Percentiles rank a stretch among this genome's conserved stretches.
Conservation (phyloP, 2,329 filamentous ascomycete species). For the Phialocephala subalpina region DNA sequence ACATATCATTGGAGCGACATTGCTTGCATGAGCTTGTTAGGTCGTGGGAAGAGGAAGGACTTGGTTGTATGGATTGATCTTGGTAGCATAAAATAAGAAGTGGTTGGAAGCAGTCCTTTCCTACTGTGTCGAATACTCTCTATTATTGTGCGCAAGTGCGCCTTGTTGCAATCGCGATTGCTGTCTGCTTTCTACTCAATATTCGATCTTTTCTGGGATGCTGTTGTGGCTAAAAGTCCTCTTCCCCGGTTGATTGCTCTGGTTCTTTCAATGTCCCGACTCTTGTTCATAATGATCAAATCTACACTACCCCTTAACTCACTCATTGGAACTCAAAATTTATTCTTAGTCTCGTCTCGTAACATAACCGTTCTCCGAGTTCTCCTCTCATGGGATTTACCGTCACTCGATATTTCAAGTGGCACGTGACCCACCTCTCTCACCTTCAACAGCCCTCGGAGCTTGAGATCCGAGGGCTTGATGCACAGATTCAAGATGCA, state of each 20-base stretch:
- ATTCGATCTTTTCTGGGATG: neutral
- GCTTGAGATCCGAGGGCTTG: neutral
- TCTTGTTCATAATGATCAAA: no score
- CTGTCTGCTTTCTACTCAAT: no score
- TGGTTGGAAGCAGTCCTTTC: neutral
- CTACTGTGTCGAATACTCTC: neutral
- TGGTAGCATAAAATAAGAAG: neutral
- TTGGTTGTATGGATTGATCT: neutral
- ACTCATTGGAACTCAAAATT: no score
- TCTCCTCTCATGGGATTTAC: no score
- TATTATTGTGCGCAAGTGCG: neutral
- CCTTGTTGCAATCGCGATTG: neutral
- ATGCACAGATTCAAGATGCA: neutral
- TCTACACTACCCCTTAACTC: no score
- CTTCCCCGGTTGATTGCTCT: neutral
- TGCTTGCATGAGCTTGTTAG: neutral
- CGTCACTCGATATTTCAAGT: no score
- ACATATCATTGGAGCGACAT: neutral
- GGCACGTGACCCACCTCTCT: no score
- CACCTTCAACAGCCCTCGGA: neutral
- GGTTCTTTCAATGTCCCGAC: no score
- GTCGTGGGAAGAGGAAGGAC: neutral
- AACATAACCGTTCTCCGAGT: no score
- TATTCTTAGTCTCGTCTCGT: no score
- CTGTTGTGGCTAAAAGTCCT: neutral